Conservation (phyloP, 257 asterid genomes). For the Agastache rugosa region DNA sequence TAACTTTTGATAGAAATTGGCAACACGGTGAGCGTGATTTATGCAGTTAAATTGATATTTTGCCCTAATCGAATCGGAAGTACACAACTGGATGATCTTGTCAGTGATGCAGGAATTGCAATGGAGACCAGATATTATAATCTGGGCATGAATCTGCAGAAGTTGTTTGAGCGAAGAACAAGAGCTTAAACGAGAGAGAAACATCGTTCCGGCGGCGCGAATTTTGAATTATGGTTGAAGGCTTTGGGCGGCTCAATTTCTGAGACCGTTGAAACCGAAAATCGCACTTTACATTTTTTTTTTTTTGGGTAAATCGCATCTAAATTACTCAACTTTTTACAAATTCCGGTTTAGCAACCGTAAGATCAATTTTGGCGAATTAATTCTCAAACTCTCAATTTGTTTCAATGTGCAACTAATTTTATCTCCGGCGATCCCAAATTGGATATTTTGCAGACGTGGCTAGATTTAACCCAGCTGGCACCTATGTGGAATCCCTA, state of each 20-base stretch:
- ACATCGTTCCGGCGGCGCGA: slow-evolving; percentile 35
- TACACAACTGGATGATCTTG: slow-evolving; percentile 49
- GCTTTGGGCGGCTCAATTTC: slow-evolving; percentile 35
- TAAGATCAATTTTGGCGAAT: too few species aligned
- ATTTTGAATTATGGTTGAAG: slow-evolving; percentile 32
- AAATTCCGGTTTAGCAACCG: too few species aligned
- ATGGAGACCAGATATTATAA: slow-evolving; percentile 42
- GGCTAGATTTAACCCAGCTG: too few species aligned
- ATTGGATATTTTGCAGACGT: too few species aligned
- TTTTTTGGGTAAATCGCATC: too few species aligned
- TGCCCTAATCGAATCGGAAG: slow-evolving; percentile 34
- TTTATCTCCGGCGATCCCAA: too few species aligned
- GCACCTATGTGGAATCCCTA: too few species aligned
- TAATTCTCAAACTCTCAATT: too few species aligned
- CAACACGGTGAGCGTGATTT: slow-evolving; percentile 41
- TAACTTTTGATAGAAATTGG: slow-evolving; percentile 33
- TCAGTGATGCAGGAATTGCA: slow-evolving; percentile 35
- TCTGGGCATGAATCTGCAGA: slow-evolving; percentile 53
- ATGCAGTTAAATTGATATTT: slow-evolving; percentile 27
- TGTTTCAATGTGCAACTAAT: too few species aligned
- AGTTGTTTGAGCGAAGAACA: slow-evolving; percentile 46
- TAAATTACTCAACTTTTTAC: too few species aligned
- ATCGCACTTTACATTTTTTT: slow-evolving; percentile 14
- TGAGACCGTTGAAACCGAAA: slow-evolving; percentile 18
- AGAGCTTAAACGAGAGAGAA: slow-evolving; percentile 40